Evolutionary conservation across 768 basidiomycete species (phyloP).

Genomic region (Naganishia friedmannii): DNA sequence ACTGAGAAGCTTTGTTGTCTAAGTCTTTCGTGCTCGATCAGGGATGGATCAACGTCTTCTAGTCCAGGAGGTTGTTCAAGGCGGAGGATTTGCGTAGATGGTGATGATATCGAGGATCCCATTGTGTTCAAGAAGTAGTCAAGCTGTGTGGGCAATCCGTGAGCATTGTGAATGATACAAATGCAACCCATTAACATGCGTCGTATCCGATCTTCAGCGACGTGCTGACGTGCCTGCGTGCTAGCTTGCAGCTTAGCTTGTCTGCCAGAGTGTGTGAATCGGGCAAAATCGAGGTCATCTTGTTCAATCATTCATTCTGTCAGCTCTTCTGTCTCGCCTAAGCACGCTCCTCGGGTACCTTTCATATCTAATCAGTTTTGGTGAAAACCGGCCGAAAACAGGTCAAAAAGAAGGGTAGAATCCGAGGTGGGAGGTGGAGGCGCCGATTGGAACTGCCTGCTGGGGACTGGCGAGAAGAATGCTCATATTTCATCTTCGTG

Average conservation of each 20-base stretch:
- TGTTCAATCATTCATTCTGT: neutral
- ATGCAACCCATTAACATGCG: no score
- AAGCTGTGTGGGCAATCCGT: no score
- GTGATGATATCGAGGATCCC: neutral
- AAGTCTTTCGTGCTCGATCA: conserved; percentile 9
- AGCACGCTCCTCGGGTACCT: neutral
- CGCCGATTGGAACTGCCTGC: neutral
- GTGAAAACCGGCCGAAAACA: neutral
- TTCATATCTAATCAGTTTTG: conserved; percentile 6
- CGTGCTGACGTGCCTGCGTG: neutral
- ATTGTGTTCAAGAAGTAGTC: neutral
- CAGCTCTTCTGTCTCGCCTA: neutral
- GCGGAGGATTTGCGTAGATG: neutral
- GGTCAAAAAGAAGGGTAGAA: neutral
- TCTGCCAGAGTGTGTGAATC: neutral
- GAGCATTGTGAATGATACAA: no score
- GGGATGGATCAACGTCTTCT: conserved; percentile 15
- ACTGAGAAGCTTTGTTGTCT: neutral
- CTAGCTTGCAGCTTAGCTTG: no score
- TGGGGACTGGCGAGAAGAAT: no score
- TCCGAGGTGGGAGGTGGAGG: neutral
- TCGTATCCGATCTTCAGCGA: no score
- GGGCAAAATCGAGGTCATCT: neutral
- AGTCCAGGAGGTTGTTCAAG: conserved; percentile 19
- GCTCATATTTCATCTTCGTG: no score